A percentile compares a stretch with the other conserved stretches of the same genome.
Conservation (phyloP, 2,329 filamentous ascomycete species). For the Dothideomycetes sp. region DNA sequence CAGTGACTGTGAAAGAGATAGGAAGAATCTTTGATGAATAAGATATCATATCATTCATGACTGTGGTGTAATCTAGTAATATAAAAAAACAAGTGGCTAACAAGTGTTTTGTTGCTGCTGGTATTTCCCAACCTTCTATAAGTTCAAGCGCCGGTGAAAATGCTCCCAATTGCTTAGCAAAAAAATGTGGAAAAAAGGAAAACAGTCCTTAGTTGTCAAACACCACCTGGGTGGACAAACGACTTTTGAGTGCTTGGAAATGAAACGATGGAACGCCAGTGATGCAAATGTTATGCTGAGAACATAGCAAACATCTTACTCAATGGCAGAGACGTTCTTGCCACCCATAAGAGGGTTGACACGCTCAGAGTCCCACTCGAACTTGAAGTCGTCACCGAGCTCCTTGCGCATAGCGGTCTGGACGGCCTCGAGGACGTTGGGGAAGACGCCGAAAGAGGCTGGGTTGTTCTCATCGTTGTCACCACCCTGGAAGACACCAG, state of each 20-base stretch:
- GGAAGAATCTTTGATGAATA: too few relatives aligned
- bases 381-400: constrained; percentile 64
- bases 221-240: constrained; percentile 11
- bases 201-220: constrained; percentile 4
- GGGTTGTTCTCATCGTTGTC: constrained; percentile 70
- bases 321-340: constrained; percentile 45
- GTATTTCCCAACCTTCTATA: constrained; percentile 10
- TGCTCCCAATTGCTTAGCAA: constrained; percentile 3
- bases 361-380: constrained; percentile 57
- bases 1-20: too few relatives aligned
- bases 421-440: constrained; percentile 63
- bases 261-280: too few relatives aligned
- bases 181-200: neutral
- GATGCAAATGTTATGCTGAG: constrained; percentile 7
- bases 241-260: too few relatives aligned
- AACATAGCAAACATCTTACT: constrained; percentile 38
- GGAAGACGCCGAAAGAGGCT: constrained; percentile 67
- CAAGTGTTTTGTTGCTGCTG: constrained; percentile 1
- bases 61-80: constrained; percentile 1
- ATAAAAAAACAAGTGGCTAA: neutral
- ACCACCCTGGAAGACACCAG: constrained; percentile 68
- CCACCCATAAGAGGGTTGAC: constrained; percentile 56
- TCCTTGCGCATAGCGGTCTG: constrained; percentile 58
- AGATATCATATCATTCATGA: constrained; percentile 12
- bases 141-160: constrained; percentile 3